Evolutionary conservation across 805 yeast species (phyloP).

Genomic region (Saccharomycopsis capsularis): DNA sequence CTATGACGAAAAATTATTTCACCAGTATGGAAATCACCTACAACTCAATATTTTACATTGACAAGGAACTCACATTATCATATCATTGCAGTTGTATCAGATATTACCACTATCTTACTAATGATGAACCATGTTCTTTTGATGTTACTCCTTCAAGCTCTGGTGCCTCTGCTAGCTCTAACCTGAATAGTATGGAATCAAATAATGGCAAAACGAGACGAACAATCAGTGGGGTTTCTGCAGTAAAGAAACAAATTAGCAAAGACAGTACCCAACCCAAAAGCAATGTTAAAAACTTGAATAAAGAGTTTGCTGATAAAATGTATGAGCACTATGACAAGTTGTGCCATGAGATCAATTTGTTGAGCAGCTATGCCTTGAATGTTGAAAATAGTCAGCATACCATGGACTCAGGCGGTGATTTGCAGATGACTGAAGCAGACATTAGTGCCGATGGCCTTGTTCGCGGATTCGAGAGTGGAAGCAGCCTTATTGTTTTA

Average conservation of each 20-base stretch:
- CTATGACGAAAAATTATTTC: slow-evolving; percentile 20
- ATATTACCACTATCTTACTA: background rate
- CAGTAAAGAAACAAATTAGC: too few species aligned
- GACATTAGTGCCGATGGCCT: too few species aligned
- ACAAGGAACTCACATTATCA: slow-evolving; percentile 22
- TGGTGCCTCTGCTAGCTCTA: background rate
- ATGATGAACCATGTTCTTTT: too few species aligned
- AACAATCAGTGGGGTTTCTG: too few species aligned
- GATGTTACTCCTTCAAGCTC: too few species aligned
- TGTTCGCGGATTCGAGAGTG: too few species aligned
- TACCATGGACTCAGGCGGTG: too few species aligned
- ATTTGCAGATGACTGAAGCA: too few species aligned
- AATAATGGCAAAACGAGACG: too few species aligned
- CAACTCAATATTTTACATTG: slow-evolving; percentile 13
- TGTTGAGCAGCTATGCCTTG: background rate
- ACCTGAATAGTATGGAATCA: too few species aligned
- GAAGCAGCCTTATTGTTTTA: background rate
- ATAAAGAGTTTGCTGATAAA: too few species aligned
- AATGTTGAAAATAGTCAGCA: background rate
- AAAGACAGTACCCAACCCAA: background rate
- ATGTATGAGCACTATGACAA: background rate
- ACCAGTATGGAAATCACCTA: slow-evolving; percentile 16
- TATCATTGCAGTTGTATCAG: slow-evolving; percentile 19
- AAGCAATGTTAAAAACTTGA: background rate
- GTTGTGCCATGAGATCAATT: background rate